These are phyloP conservation scores for Trichoderma sp. DNA, from an alignment of 2,329 filamentous ascomycete genomes.

Conservation along the genomic window DNA sequence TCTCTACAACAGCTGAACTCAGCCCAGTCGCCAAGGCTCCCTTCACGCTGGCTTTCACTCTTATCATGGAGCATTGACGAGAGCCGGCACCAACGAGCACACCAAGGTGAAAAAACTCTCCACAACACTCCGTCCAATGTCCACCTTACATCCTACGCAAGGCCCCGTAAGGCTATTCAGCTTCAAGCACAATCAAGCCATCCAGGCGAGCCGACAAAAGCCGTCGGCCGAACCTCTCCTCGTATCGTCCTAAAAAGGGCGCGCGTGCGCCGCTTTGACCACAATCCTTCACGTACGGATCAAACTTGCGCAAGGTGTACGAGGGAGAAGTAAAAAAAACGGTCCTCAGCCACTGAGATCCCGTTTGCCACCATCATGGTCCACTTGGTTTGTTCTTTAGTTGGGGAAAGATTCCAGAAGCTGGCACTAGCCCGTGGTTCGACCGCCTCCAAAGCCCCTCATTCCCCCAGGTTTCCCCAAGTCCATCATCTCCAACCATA, in stretches of 20 bases:
- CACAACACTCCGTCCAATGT: neutral
- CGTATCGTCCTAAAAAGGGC: neutral
- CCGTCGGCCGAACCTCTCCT: neutral
- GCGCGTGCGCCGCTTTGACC: neutral
- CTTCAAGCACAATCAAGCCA: neutral
- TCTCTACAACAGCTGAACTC: neutral
- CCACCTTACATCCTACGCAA: neutral
- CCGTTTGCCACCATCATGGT: neutral
- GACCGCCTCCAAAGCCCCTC: slow-evolving; percentile 3
- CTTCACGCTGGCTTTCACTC: neutral
- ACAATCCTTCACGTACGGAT: neutral
- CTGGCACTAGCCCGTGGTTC: neutral
- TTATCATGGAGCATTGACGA: neutral
- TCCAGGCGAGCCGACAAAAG: neutral
- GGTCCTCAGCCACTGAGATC: slow-evolving; percentile 1
- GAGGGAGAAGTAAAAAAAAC: neutral
- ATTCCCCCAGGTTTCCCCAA: slow-evolving; percentile 10
- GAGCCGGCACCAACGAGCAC: neutral
- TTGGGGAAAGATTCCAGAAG: slow-evolving; percentile 13
- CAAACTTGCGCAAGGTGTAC: neutral
- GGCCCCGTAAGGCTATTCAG: neutral
- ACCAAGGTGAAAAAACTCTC: neutral
- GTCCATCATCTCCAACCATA: neutral
- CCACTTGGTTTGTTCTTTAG: neutral
- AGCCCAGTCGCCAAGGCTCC: neutral